phyloP scores from a whole-genome alignment of 345 rosid species.

The Cochlearia excelsa region DNA sequence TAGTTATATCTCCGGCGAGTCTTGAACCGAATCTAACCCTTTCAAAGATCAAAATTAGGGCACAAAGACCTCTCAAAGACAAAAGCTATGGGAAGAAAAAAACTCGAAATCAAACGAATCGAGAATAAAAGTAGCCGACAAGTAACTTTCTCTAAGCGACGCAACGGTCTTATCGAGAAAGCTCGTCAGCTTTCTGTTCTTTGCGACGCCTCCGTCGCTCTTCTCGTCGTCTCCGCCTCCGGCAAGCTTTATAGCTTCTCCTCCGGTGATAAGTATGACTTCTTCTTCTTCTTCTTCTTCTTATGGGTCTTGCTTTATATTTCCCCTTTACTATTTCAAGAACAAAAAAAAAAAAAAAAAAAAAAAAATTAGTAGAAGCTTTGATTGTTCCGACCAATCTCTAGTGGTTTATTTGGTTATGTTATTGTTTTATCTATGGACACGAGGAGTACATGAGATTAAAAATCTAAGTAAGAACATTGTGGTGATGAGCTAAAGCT shows the following conservation, averaged over 20 bases:
- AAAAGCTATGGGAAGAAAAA: constrained; percentile 38
- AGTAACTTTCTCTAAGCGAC: constrained; percentile 73
- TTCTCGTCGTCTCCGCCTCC: constrained; percentile 36
- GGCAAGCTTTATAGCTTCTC: constrained; percentile 37
- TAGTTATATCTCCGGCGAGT: constrained; percentile 24
- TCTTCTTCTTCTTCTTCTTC: background rate
- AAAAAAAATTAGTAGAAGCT: background rate
- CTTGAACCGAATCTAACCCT: constrained; percentile 8
- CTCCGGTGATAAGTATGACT: constrained; percentile 34
- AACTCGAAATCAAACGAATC: constrained; percentile 50
- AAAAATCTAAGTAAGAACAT: constrained; percentile 2
- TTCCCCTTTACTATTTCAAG: constrained; percentile 1
- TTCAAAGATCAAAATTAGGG: constrained; percentile 32
- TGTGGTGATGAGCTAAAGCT: constrained; percentile 26
- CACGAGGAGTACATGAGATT: constrained; percentile 14
- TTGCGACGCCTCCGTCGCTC: constrained; percentile 51
- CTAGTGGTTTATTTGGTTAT: background rate
- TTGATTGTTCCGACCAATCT: constrained; percentile 18
- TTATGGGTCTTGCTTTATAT: background rate
- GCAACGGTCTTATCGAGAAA: constrained; percentile 35
- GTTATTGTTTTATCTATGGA: constrained; percentile 8
- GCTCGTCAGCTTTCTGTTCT: constrained; percentile 56
- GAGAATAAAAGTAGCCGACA: constrained; percentile 72
- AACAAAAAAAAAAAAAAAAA: background rate
- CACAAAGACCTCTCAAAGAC: constrained; percentile 38